These are phyloP conservation scores for Porpolomopsis calyptriformis DNA, from an alignment of 768 basidiomycete species.

Conservation along the genomic window DNA sequence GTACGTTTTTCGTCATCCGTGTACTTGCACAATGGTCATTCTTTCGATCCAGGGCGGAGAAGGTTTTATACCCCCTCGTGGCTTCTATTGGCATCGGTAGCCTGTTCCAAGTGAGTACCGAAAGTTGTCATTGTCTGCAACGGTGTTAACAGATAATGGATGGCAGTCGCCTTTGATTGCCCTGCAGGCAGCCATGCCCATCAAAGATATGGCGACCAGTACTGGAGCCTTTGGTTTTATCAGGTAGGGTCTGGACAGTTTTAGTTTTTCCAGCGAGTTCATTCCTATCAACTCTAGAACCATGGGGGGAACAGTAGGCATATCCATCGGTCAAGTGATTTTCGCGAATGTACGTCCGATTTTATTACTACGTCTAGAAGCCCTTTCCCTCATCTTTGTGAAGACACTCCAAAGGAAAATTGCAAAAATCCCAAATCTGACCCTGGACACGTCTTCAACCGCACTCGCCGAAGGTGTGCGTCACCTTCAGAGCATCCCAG, in stretches of 20 bases:
- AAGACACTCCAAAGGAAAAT: slow-evolving; percentile 31
- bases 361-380: no score
- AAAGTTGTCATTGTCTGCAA: not conserved
- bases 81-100: slow-evolving; percentile 56
- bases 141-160: slow-evolving; percentile 3
- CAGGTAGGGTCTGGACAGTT: slow-evolving; percentile 33
- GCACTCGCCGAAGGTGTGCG: slow-evolving; percentile 38
- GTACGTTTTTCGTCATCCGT: slow-evolving; percentile 23
- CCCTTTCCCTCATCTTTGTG: no score
- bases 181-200: slow-evolving; percentile 79
- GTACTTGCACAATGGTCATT: slow-evolving; percentile 4
- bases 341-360: slow-evolving; percentile 45
- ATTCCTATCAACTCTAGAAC: slow-evolving; percentile 28
- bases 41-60: slow-evolving; percentile 37
- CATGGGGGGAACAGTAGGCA: slow-evolving; percentile 68
- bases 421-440: slow-evolving; percentile 25
- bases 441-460: slow-evolving; percentile 30
- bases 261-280: slow-evolving; percentile 3
- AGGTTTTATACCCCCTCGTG: slow-evolving; percentile 56
- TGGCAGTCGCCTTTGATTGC: slow-evolving; percentile 54
- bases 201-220: slow-evolving; percentile 78
- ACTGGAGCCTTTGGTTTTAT: slow-evolving; percentile 64
- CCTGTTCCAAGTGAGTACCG: slow-evolving; percentile 42
- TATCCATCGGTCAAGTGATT: slow-evolving; percentile 64
- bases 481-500: slow-evolving; percentile 34